Evolutionary conservation across 768 basidiomycete genomes (phyloP).

Genomic region (Leccinum truebloodii): DNA sequence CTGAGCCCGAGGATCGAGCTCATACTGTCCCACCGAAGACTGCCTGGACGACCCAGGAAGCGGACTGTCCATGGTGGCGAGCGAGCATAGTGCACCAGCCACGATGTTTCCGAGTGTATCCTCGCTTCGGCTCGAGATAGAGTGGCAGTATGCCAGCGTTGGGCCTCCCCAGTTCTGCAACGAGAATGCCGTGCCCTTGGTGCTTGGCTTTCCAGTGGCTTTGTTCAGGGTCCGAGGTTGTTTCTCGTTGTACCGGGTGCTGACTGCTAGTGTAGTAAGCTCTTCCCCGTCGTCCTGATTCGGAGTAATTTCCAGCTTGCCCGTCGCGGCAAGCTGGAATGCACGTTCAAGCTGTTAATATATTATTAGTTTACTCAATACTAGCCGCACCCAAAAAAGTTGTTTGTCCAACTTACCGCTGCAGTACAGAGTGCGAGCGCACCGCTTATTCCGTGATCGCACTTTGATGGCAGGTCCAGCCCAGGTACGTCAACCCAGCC

Average conservation of each 20-base stretch:
- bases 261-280: not conserved
- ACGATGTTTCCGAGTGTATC: not conserved
- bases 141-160: not conserved
- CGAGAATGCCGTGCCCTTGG: not conserved
- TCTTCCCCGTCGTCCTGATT: not conserved
- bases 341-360: not conserved
- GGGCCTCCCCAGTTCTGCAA: not conserved
- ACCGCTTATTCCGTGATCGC: not conserved
- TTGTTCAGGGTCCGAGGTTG: not conserved
- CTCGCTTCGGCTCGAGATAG: not conserved
- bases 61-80: not conserved
- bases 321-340: not conserved
- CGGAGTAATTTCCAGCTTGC: not conserved
- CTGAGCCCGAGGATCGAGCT: not conserved
- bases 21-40: not conserved
- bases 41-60: not conserved
- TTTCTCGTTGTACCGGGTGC: not conserved
- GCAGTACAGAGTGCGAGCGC: not conserved
- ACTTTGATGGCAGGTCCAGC: not conserved
- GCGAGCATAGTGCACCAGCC: not conserved
- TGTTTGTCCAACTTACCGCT: not conserved
- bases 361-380: not conserved
- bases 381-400: not conserved
- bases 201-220: not conserved
- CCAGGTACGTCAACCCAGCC: conserved; percentile 1